Evolutionary conservation across 305 asterid species (phyloP), one percentile per base, ranked within the genome.

Genomic region (Petunia hybrid): DNA sequence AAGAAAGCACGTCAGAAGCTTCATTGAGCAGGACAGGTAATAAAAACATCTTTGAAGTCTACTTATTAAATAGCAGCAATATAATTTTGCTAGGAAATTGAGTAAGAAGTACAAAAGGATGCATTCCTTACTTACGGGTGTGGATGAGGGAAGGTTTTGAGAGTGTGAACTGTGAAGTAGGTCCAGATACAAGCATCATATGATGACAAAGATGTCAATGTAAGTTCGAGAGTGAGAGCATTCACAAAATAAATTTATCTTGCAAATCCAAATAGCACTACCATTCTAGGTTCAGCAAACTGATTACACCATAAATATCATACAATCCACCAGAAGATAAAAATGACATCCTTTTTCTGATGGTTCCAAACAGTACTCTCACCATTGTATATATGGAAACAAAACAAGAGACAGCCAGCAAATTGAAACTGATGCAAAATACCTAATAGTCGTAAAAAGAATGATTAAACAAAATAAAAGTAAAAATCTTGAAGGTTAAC

Each of bases 401-500:
- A 22, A 70, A 70, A 70, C 59, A 70, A 9, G 40, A 45, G 42
- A 45, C 42, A 45, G 31, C 60, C 10, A 70, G 16, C 41, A 45
- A 45, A 70, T 4, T 70, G 14, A 36, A 66, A 45, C 77, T 70
- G 60, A 70, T 70, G 10, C 41, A 70, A 2, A 45, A 22, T 70
- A 45, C 60, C 6, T 36, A 22, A 36, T 13, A 48, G 62, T 6
- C 8, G 45, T 48, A 46, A 35, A 71, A 71, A 3, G 13, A 35
- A 7, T 48, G 35, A 31, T 9, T 10, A 31, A 71, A 46, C 31
- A 71, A 46, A 71, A 45, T 45, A 45, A 41, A 80, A 78, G 8
- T 10, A 78, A 22, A 56, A 64, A 31, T 14, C 59, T 14, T 22
- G 14, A 16, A 79, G 14, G 65, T 48, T 7, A 63, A 79, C 93